Base-by-base conservation (phyloP, 2,329 filamentous ascomycete genomes). In the Cercospora sojina region DNA sequence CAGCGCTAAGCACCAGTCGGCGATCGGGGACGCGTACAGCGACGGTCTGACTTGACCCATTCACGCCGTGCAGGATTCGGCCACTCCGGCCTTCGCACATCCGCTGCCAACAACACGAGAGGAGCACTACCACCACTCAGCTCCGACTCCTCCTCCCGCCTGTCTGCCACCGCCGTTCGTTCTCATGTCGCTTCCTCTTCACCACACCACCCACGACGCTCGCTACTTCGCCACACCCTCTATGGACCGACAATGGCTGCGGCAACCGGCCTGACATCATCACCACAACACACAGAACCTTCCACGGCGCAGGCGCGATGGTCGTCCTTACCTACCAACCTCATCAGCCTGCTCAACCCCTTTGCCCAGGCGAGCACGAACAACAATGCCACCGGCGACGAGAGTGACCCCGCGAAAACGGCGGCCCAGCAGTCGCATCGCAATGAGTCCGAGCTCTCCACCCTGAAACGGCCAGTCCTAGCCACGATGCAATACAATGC, bases 321-420 rank as follows among this genome's bases (percentile, higher is more conserved):
- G 75, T 73, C 74, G 6, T 72, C 66, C 10, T 63, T 77, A 12
- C 74, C 75, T 8, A 69, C 70, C 29, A 74, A 70, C 66, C 64
- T 73, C 47, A 66, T 76, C 38, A 70, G 64, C 41, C 64, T 71
- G 59, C 66, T 77, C 12, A 77, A 76, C 59, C 73, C 75, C 1
- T 77, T 77, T 10, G 67, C 66, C 18, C 31, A 60, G 56, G 43
- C 49, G 43, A 67, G 64, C 53, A 47, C 51, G 12, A 63, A 35
- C 31, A 56, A 38, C 38, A 29, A 67, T 51, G 58, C 38, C 67
- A 60, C 49, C n/a, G 25, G 9, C 60, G 10, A 38, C 23, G 12
- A 53, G 18, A 62, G 41, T 20, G 60, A 64, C 16, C 23, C 49
- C 4, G 25, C 58, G 31, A 53, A 62, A 27, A 35, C 62, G 32